Evolutionary conservation across 1,284 basidiomycete genomes (phyloP).

Genomic region (Ceratobasidium sp.): DNA sequence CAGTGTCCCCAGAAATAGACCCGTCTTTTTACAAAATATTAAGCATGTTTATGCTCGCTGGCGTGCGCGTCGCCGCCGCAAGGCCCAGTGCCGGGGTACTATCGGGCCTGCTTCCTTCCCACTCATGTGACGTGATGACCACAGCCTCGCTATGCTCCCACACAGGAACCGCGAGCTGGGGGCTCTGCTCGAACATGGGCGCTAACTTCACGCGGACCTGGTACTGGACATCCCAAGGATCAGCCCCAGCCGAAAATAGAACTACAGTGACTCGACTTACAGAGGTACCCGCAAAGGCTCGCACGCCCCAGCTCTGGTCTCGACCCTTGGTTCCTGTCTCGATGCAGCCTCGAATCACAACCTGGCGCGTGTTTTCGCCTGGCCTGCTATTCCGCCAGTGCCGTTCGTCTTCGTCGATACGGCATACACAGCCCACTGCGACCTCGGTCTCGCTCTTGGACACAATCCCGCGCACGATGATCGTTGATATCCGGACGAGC

Average conservation of each 20-base stretch:
- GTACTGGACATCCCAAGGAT: slow-evolving; percentile 11
- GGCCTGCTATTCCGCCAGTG: slow-evolving; percentile 36
- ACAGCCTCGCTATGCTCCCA: slow-evolving; percentile 34
- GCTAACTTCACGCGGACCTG: slow-evolving; percentile 26
- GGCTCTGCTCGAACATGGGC: neutral
- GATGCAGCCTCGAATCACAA: slow-evolving; percentile 36
- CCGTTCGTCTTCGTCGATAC: slow-evolving; percentile 38
- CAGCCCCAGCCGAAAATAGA: slow-evolving; percentile 5
- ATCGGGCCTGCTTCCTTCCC: slow-evolving; percentile 15
- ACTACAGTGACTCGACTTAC: slow-evolving; percentile 13
- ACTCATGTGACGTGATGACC: slow-evolving; percentile 37
- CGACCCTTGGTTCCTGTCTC: slow-evolving; percentile 27
- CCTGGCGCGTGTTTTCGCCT: slow-evolving; percentile 30
- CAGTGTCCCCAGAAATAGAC: neutral
- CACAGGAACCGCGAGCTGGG: neutral
- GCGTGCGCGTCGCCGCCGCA: slow-evolving; percentile 21
- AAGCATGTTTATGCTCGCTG: slow-evolving; percentile 8
- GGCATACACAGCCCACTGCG: slow-evolving; percentile 24
- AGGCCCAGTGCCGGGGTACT: slow-evolving; percentile 6
- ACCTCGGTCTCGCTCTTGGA: slow-evolving; percentile 24
- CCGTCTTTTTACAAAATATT: slow-evolving; percentile 3
- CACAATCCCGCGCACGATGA: slow-evolving; percentile 12
- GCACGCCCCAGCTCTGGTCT: slow-evolving; percentile 38
- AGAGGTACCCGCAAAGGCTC: slow-evolving; percentile 22
- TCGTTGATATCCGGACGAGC: slow-evolving; percentile 2